Conservation (phyloP, 164 flowering plant genomes). For the Vitis vinifera region ASM3070453v1 NC_081823.1:4441501-4442000, state of each 20-base stretch:
- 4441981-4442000: no score
- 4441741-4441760: background rate
- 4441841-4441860: background rate
- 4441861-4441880: background rate
- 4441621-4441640: background rate
- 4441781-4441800: constrained; percentile 6
- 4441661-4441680: background rate
- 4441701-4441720: no score
- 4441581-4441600: no score
- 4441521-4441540: no score
- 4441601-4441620: no score
- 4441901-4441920: background rate
- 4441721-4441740: no score
- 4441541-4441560: no score
- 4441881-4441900: background rate
- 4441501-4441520: no score
- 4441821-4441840: background rate
- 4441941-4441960: background rate
- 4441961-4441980: no score
- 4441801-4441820: background rate
- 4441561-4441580: no score
- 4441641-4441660: background rate
- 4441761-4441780: background rate
- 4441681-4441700: background rate
- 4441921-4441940: constrained; percentile 1